phyloP scores from a whole-genome alignment of 1,284 basidiomycete genomes.

The Ganoderma meredithae region DNA sequence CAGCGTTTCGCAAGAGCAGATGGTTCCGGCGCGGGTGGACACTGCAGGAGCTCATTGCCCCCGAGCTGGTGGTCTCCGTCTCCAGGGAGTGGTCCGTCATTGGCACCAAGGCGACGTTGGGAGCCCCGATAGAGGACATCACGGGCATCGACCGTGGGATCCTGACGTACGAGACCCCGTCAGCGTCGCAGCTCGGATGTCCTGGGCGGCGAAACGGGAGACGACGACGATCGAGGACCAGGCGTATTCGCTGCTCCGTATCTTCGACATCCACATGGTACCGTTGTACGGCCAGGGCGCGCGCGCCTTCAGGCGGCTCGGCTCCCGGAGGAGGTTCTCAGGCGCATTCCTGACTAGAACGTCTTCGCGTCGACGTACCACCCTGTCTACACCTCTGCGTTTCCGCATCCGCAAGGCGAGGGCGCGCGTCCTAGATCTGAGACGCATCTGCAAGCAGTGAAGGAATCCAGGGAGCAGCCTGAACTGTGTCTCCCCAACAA shows the following conservation, averaged over 20 bases:
- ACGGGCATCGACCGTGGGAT: background rate
- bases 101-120: background rate
- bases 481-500: too few relatives aligned
- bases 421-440: too few relatives aligned
- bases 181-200: background rate
- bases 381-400: background rate
- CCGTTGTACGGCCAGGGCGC: background rate
- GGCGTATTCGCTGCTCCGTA: background rate
- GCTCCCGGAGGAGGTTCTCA: background rate
- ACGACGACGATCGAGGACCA: slow-evolving; percentile 1
- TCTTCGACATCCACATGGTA: background rate
- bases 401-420: background rate
- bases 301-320: background rate
- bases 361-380: background rate
- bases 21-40: background rate
- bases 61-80: background rate
- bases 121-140: background rate
- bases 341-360: background rate
- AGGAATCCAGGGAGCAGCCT: too few relatives aligned
- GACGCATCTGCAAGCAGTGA: too few relatives aligned
- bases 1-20: background rate
- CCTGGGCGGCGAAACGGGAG: background rate
- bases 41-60: background rate
- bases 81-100: background rate
- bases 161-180: background rate